Evolutionary conservation across 2,329 filamentous ascomycete species (phyloP), one percentile per base, ranked within the genome.

Genomic region (Clarireedia monteithiana): DNA sequence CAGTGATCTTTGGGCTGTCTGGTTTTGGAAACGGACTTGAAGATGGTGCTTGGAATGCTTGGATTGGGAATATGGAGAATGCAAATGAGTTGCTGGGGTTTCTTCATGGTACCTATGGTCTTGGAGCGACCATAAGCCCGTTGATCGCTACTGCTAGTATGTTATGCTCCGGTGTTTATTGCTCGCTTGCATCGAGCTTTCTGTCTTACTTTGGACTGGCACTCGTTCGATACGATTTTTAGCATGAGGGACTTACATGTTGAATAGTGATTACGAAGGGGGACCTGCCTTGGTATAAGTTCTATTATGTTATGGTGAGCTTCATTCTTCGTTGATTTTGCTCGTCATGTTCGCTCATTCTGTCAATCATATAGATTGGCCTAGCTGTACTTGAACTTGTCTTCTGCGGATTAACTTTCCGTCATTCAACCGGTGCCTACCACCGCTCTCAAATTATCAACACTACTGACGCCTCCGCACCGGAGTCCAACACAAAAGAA

Each of bases 61-160:
- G 78, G 76, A 69, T 81, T 23, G 88, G 88, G 9, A 86, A 84
- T 63, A 88, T 92, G 83, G 48, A 59, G 24, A 63, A 60, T 57
- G 80, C 86, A 7, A 91, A 91, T 66, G 83, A 90, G 66, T 72
- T 91, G 1, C 77, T 91, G 1, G 88, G 88, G 0, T 76, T 91
- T 58, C 70, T 91, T 26, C 87, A 91, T 67, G 86, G 82, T 1
- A 79, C 81, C 30, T 91, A 90, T 65, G 87, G 86, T 1, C 66
- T 88, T 0, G 88, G 88, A 1, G 88, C 84, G 1, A 84, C 86
- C 0, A 73, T 91, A 10, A 77, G 78, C 5, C 88, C 88, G 0
- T 44, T 63, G 20, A 50, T 63, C 47, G 59, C 59, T 38, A 49
- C 47, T 46, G 42, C 42, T 46, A 46, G 42, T 46, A 46, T 46